phyloP scores from a whole-genome alignment of 805 yeast genomes.

The Candida yuanshanica region DNA sequence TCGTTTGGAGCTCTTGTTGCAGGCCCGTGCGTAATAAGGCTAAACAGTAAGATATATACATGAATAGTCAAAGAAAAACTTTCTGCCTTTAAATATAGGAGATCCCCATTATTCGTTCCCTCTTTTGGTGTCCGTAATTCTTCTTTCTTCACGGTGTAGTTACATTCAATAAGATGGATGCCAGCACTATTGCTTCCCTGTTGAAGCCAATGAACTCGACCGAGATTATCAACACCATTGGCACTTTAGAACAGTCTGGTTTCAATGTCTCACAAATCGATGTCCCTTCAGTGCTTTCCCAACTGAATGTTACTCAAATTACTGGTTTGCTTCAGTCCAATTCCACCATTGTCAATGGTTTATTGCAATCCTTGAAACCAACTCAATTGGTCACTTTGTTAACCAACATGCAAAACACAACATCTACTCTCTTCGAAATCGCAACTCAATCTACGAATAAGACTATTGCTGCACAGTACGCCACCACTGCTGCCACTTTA shows the following conservation, averaged over 20 bases:
- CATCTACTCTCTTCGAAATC: constrained; percentile 15
- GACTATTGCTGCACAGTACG: constrained; percentile 3
- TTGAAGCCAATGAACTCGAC: constrained; percentile 21
- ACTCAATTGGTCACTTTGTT: constrained; percentile 16
- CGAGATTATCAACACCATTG: constrained; percentile 17
- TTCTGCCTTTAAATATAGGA: too few species aligned
- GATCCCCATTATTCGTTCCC: too few species aligned
- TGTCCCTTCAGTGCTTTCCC: constrained; percentile 48
- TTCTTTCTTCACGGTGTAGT: too few species aligned
- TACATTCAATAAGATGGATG: constrained; percentile 14
- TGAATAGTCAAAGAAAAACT: neutral
- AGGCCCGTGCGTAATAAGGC: neutral
- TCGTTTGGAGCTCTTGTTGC: neutral
- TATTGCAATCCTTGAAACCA: constrained; percentile 17
- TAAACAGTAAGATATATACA: neutral
- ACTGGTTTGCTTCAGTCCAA: constrained; percentile 20
- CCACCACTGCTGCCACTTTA: constrained; percentile 11
- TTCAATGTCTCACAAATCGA: constrained; percentile 65
- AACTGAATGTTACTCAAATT: constrained; percentile 21
- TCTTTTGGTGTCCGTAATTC: too few species aligned
- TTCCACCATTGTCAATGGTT: constrained; percentile 14
- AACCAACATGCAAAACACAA: constrained; percentile 16
- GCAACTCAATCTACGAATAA: constrained; percentile 11
- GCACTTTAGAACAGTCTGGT: constrained; percentile 14
- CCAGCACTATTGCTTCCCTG: constrained; percentile 14